Conservation (phyloP, 2,329 filamentous ascomycete genomes). For the Cladosporium halotolerans region DNA sequence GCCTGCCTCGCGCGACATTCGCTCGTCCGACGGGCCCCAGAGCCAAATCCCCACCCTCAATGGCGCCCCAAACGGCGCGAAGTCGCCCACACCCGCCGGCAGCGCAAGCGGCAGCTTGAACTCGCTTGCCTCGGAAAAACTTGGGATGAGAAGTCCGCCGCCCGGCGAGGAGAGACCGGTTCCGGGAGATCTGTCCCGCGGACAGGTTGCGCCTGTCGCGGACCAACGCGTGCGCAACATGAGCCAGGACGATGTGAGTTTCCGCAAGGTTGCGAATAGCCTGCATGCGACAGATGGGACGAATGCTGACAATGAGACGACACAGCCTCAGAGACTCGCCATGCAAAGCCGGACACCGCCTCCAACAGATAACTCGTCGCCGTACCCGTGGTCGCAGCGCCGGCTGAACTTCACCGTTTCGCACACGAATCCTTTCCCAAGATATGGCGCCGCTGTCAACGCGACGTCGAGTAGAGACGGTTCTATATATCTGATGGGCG, state of each 20-base stretch:
- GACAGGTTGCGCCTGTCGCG: constrained; percentile 48
- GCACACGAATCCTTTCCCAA: constrained; percentile 81
- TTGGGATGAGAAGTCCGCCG: constrained; percentile 10
- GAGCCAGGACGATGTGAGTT: constrained; percentile 22
- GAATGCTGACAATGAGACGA: constrained; percentile 22
- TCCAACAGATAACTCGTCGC: constrained; percentile 60
- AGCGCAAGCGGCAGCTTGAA: constrained; percentile 52
- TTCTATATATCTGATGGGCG: constrained; percentile 96
- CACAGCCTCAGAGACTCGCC: constrained; percentile 4
- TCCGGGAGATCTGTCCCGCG: neutral
- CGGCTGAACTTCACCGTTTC: constrained; percentile 77
- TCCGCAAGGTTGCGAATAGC: neutral
- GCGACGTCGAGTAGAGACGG: constrained; percentile 89
- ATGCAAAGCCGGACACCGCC: constrained; percentile 31
- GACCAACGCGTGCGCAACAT: constrained; percentile 50
- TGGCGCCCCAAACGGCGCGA: constrained; percentile 29
- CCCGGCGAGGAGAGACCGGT: neutral
- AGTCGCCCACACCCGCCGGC: constrained; percentile 49
- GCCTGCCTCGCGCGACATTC: constrained; percentile 50
- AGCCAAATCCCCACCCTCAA: constrained; percentile 43
- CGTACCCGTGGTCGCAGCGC: constrained; percentile 94
- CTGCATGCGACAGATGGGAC: constrained; percentile 11
- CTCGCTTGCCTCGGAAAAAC: constrained; percentile 18
- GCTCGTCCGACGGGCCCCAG: constrained; percentile 47
- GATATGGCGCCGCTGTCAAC: constrained; percentile 96